phyloP scores from a whole-genome alignment of 805 yeast species.

The Spathaspora hagerdaliae region DNA sequence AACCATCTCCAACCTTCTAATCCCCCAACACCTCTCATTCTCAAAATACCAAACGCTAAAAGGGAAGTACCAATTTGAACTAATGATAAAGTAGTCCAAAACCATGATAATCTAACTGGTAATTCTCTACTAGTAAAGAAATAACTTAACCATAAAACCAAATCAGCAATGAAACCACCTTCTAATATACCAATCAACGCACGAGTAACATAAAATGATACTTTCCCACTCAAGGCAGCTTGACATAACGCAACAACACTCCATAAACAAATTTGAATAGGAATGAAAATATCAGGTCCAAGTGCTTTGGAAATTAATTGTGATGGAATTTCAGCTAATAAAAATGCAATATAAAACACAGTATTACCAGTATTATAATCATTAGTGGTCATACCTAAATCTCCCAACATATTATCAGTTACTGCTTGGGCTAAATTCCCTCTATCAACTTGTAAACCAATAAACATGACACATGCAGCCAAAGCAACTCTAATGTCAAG shows the following conservation, averaged over 20 bases:
- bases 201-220: slow-evolving; percentile 46
- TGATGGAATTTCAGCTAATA: slow-evolving; percentile 60
- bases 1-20: slow-evolving; percentile 61
- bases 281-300: slow-evolving; percentile 64
- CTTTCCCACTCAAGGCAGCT: slow-evolving; percentile 20
- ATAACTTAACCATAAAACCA: slow-evolving; percentile 60
- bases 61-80: slow-evolving; percentile 25
- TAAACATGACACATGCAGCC: slow-evolving; percentile 57
- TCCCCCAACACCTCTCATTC: slow-evolving; percentile 42
- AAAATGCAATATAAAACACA: slow-evolving; percentile 48
- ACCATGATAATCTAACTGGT: slow-evolving; percentile 51
- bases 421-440: slow-evolving; percentile 55
- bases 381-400: slow-evolving; percentile 49
- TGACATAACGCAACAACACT: slow-evolving; percentile 52
- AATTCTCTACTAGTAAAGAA: slow-evolving; percentile 60
- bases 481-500: slow-evolving; percentile 53
- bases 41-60: slow-evolving; percentile 49
- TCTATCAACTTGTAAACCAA: slow-evolving; percentile 57
- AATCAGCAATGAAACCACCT: slow-evolving; percentile 70
- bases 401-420: slow-evolving; percentile 52
- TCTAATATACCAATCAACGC: slow-evolving; percentile 54
- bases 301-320: slow-evolving; percentile 60
- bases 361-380: slow-evolving; percentile 60
- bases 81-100: slow-evolving; percentile 25
- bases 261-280: slow-evolving; percentile 56